Percentiles rank a stretch among this genome's conserved stretches.
Evolutionary conservation across 306 rosid genomes (phyloP).

Genomic region (Vicia sativa): DNA sequence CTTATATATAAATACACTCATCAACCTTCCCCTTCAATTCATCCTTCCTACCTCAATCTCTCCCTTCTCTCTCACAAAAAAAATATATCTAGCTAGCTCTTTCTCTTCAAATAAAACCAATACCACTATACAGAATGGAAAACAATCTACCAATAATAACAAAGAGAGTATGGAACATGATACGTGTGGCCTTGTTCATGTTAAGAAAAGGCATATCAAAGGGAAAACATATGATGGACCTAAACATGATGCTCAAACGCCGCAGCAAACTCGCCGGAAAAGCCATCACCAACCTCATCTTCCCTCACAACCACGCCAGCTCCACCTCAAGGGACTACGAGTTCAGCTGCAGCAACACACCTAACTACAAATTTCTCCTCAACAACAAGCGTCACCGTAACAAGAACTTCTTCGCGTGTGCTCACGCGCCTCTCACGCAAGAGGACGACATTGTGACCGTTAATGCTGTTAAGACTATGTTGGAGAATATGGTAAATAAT

Average conservation of each 20-base stretch:
- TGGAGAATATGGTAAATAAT: constrained; percentile 50
- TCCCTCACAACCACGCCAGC: constrained; percentile 48
- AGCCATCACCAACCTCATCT: constrained; percentile 73
- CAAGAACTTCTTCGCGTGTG: constrained; percentile 50
- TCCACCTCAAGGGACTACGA: constrained; percentile 66
- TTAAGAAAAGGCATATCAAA: constrained; percentile 75
- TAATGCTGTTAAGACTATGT: constrained; percentile 48
- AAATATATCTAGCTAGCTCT: neutral
- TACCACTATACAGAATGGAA: constrained; percentile 46
- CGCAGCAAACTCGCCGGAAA: constrained; percentile 82
- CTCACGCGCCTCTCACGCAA: constrained; percentile 55
- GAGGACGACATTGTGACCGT: constrained; percentile 55
- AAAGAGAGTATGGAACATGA: constrained; percentile 62
- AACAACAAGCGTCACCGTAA: constrained; percentile 52
- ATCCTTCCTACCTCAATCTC: constrained; percentile 16
- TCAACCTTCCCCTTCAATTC: constrained; percentile 29
- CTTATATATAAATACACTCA: constrained; percentile 46
- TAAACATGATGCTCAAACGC: constrained; percentile 75
- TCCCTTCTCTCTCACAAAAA: neutral
- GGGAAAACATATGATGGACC: constrained; percentile 65
- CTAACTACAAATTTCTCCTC: constrained; percentile 44
- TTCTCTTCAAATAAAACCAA: constrained; percentile 7
- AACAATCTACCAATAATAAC: constrained; percentile 47
- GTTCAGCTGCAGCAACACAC: constrained; percentile 90
- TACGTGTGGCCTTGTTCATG: constrained; percentile 72